Percentiles rank a stretch among this genome's conserved stretches.
These are phyloP conservation scores for Petrea volubilis DNA, from an alignment of 257 asterid species.

Conservation along the genomic window DNA sequence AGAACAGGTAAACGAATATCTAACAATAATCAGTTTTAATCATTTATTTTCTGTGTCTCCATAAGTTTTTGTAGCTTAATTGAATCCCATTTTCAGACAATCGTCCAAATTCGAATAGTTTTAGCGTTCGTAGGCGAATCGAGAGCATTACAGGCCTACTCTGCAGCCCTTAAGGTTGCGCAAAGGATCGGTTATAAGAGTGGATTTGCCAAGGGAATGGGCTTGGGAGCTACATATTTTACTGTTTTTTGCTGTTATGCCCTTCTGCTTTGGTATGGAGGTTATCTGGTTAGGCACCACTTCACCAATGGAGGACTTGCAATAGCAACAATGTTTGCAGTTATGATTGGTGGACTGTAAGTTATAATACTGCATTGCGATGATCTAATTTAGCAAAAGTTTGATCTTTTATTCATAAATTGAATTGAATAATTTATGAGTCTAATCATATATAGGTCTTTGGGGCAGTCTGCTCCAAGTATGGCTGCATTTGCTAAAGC, in stretches of 20 bases:
- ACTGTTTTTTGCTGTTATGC: slow-evolving; percentile 88
- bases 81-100: slow-evolving; percentile 51
- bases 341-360: slow-evolving; percentile 98
- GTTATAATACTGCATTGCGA: slow-evolving; percentile 23
- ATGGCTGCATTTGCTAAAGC: slow-evolving; percentile 95
- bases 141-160: slow-evolving; percentile 73
- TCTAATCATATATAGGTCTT: slow-evolving; percentile 48
- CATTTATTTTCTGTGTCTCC: background rate
- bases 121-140: slow-evolving; percentile 88
- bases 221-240: slow-evolving; percentile 86
- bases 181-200: slow-evolving; percentile 74
- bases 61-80: slow-evolving; percentile 15
- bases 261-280: slow-evolving; percentile 92
- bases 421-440: background rate
- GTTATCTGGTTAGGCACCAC: slow-evolving; percentile 84
- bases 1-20: slow-evolving; percentile 59
- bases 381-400: background rate
- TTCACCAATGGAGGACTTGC: slow-evolving; percentile 91
- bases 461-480: slow-evolving; percentile 93
- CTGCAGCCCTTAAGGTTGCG: slow-evolving; percentile 63
- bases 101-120: slow-evolving; percentile 80
- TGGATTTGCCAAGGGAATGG: slow-evolving; percentile 82
- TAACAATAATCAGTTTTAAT: background rate
- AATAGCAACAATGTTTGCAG: slow-evolving; percentile 89
- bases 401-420: background rate